Evolutionary conservation across 495 filamentous ascomycete species (phyloP), one percentile per base, ranked within the genome.

Genomic region (Friedmanniomyces endolithicus): DNA sequence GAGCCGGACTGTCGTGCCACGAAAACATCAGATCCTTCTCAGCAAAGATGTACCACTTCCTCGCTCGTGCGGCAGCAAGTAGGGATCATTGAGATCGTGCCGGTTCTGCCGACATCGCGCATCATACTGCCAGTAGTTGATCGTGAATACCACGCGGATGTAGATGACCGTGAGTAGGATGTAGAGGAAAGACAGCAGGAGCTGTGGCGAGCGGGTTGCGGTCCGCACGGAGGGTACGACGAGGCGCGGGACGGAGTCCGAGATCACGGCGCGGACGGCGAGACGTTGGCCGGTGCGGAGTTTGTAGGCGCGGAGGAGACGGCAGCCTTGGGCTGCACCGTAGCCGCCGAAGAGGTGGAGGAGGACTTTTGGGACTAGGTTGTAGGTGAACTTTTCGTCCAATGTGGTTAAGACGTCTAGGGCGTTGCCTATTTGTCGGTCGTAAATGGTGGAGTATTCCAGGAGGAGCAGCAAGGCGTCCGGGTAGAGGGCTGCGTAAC

Each of bases 11-110:
- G 23, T 60, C 53, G 37, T 43, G 39, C 57, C 57, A 60, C 16
- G 52, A 50, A 41, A 60, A 60, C 57, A 60, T 49, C 39, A 60
- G 35, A 33, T 56, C 46, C 47, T 48, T 56, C 23, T 43, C 57
- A 8, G 40, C 44, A 20, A 60, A 56, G 39, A 60, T 41, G 48
- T 60, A 60, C 16, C 41, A 48, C 39, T 50, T 45, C 23, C 48
- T 37, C 48, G 53, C 57, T 46, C 46, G 16, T n/a, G 20, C 23
- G 57, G 57, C 1, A 60, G 24, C 3, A 60, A 19, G 17, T 17
- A 37, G 6, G 39, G 22, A 25, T 54, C 50, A 33, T 56, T 56
- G 24, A 60, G 50, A 25, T 60, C 57, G 35, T 29, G 34, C 31
- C 53, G 34, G 14, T 44, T 43, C 31, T 57, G 52, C 23, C 29